Percentiles rank a stretch among this genome's conserved stretches.
Conservation (phyloP, 164 flowering plant species). For the Magnolia officinalis region DNA sequence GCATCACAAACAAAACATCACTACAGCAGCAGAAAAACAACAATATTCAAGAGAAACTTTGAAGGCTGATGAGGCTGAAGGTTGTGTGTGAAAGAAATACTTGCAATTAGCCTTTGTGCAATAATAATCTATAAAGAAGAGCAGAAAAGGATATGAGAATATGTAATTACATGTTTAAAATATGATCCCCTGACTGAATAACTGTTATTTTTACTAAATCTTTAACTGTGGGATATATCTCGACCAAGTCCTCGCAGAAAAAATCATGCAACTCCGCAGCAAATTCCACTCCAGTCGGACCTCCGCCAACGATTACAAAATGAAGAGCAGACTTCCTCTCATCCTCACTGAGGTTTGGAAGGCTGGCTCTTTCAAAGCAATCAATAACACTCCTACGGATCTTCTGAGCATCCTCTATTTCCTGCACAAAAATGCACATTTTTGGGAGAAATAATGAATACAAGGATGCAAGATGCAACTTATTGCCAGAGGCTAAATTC, state of each 20-base stretch:
- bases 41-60: too few species aligned
- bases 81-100: too few species aligned
- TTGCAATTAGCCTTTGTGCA: too few species aligned
- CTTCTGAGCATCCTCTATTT: slow-evolving; percentile 83
- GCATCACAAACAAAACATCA: too few species aligned
- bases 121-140: too few species aligned
- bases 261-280: slow-evolving; percentile 95
- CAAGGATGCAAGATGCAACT: not conserved
- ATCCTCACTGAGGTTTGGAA: slow-evolving; percentile 71
- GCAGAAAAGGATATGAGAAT: too few species aligned
- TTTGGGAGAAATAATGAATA: not conserved
- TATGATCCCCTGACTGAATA: too few species aligned
- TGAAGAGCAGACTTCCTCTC: slow-evolving; percentile 70
- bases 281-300: slow-evolving; percentile 98
- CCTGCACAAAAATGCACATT: slow-evolving; percentile 41
- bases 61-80: too few species aligned
- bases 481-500: not conserved
- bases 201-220: too few species aligned
- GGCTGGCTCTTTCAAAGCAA: slow-evolving; percentile 79
- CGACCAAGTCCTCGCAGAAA: slow-evolving; percentile 64
- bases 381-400: slow-evolving; percentile 72
- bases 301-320: slow-evolving; percentile 96
- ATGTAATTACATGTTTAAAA: too few species aligned
- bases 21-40: too few species aligned
- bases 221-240: too few species aligned